Evolutionary conservation across 768 basidiomycete species (phyloP).

Genomic region (Amanita molliuscula): DNA sequence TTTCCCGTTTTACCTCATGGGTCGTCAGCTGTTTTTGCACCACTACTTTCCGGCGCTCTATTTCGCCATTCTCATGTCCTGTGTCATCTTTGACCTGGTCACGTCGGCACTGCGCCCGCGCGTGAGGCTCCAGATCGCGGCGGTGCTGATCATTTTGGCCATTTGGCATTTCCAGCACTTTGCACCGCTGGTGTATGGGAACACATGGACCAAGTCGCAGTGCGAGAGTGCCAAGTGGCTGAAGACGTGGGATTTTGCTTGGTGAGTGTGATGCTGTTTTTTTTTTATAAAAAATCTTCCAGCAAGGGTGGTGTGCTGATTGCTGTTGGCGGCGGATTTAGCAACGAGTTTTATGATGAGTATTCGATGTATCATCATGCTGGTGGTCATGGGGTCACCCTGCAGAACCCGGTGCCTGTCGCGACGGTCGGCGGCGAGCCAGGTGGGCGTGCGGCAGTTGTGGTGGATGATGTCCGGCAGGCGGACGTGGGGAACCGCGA

Average conservation of each 20-base stretch:
- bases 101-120: constrained; percentile 72
- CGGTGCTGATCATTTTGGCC: constrained; percentile 58
- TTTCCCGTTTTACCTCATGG: constrained; percentile 95
- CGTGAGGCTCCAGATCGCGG: constrained; percentile 73
- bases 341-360: constrained; percentile 62
- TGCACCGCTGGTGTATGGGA: constrained; percentile 78
- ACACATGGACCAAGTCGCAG: constrained; percentile 72
- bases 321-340: constrained; percentile 14
- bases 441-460: constrained; percentile 43
- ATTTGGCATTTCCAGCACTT: constrained; percentile 73
- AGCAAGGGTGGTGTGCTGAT: not conserved
- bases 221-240: constrained; percentile 77
- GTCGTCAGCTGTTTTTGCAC: constrained; percentile 93
- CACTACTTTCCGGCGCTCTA: constrained; percentile 98
- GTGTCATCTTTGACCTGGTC: constrained; percentile 73
- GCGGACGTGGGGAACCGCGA: constrained; percentile 6
- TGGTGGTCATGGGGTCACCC: constrained; percentile 27
- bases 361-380: constrained; percentile 43
- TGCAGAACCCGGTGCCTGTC: constrained; percentile 24
- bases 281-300: no score
- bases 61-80: constrained; percentile 74
- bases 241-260: constrained; percentile 94
- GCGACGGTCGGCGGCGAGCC: constrained; percentile 42
- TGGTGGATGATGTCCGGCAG: constrained; percentile 33
- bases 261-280: constrained; percentile 31